A percentile compares a stretch with the other conserved stretches of the same genome.
Evolutionary conservation across 1,139 yeast species (phyloP).

Genomic region (Blastobotrys proliferans): DNA sequence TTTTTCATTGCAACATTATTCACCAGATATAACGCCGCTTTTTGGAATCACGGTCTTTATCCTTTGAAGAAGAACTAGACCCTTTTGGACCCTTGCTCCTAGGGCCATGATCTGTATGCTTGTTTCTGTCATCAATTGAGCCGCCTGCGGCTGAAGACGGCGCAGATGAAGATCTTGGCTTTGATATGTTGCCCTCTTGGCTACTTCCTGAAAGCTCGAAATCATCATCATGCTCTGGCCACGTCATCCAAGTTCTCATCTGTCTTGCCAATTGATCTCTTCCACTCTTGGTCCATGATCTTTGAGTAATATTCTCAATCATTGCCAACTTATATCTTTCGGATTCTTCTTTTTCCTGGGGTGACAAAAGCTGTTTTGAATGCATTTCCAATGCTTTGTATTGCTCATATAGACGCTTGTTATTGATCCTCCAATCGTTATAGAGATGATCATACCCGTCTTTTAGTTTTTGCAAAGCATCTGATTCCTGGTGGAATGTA

Average conservation of each 20-base stretch:
- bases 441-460: slow-evolving; percentile 10
- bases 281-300: slow-evolving; percentile 9
- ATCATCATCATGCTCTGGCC: slow-evolving; percentile 1
- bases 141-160: background rate
- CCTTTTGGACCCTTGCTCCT: background rate
- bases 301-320: slow-evolving; percentile 11
- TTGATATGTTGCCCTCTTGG: background rate
- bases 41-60: background rate
- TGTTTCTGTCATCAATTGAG: background rate
- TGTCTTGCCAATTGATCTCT: slow-evolving; percentile 9
- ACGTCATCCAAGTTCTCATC: slow-evolving; percentile 4
- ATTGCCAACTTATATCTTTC: slow-evolving; percentile 11
- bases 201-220: background rate
- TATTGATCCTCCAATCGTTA: slow-evolving; percentile 11
- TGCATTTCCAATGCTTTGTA: background rate
- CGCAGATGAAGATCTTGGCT: background rate
- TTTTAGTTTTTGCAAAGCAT: slow-evolving; percentile 10
- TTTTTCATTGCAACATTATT: background rate
- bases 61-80: background rate
- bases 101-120: background rate
- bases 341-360: slow-evolving; percentile 7
- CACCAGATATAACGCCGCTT: slow-evolving; percentile 4
- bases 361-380: background rate
- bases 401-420: slow-evolving; percentile 7
- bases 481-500: slow-evolving; percentile 6